A percentile compares a stretch with the other conserved stretches of the same genome.
phyloP scores from a whole-genome alignment of 2,329 filamentous ascomycete species.

The Colletotrichum tofieldiae region DNA sequence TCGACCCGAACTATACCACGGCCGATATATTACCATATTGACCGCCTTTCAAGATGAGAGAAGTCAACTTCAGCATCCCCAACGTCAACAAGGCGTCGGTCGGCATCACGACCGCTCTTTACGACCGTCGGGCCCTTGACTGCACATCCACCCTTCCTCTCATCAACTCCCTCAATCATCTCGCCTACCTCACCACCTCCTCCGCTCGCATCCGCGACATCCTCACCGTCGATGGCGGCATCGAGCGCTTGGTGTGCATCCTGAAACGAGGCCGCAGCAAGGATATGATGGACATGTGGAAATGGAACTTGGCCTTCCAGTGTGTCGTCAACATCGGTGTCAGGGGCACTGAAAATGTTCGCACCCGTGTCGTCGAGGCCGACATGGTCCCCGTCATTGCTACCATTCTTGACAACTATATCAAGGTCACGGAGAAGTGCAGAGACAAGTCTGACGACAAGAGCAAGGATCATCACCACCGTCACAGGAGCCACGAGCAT shows the following conservation, averaged over 20 bases:
- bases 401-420: slow-evolving; percentile 98
- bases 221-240: slow-evolving; percentile 97
- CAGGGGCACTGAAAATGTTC: slow-evolving; percentile 92
- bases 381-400: slow-evolving; percentile 99
- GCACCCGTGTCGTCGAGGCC: slow-evolving; percentile 95
- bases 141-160: slow-evolving; percentile 97
- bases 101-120: slow-evolving; percentile 97
- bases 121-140: slow-evolving; percentile 96
- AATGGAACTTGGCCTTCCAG: slow-evolving; percentile 99
- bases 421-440: slow-evolving; percentile 94
- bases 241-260: slow-evolving; percentile 96
- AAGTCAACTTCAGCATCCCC: slow-evolving; percentile 99
- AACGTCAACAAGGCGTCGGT: slow-evolving; percentile 99
- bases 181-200: slow-evolving; percentile 97
- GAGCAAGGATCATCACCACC: slow-evolving; percentile 72
- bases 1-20: slow-evolving; percentile 17
- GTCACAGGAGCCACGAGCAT: slow-evolving; percentile 66
- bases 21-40: slow-evolving; percentile 9
- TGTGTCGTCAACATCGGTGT: slow-evolving; percentile 99
- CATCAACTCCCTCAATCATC: slow-evolving; percentile 99
- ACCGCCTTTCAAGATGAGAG: slow-evolving; percentile 82
- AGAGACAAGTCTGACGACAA: slow-evolving; percentile 91
- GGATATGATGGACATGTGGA: slow-evolving; percentile 99
- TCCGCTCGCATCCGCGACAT: slow-evolving; percentile 98
- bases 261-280: slow-evolving; percentile 97